Base-by-base conservation (phyloP, 148 eudicot species). In the Talinum fruticosum region DNA sequence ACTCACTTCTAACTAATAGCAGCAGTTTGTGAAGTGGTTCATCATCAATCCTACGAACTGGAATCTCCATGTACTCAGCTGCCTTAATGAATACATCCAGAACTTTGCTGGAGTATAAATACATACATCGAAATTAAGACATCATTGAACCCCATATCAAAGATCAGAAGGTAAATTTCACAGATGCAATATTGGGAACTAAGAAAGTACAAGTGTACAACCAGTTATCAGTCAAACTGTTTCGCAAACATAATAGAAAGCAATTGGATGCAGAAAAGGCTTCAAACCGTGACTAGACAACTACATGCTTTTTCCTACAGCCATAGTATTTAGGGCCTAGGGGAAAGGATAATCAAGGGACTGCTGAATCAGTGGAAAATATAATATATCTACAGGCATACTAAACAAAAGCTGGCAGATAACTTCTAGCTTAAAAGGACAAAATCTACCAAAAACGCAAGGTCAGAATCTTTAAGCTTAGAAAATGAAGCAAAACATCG, bases 51-150 rank as follows among this genome's bases (percentile, higher is more conserved):
- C 99, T 82, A 65, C 93, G 90, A 81, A 96, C 94, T 64, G 99
- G 99, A 81, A 90, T 91, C 80, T 93, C 97, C 90, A 88, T 81
- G 82, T 84, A 96, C 76, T 96, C 99, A 72, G 96, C 94, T 59
- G 99, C 99, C 82, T 89, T 92, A 69, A 87, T 87, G 79, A 96
- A 93, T 66, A 91, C 91, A 80, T 96, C 99, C 97, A 96, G 85
- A 36, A 96, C 94, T 88, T 96, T 93, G 85, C 99, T 96, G 80
- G 90, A 54, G 61, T 74, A 24, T n/a, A 59, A 59, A 6, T 8
- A 75, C 14, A 30, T 28, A 2, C 0, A 21, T 64, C 28, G 13
- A 47, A 44, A 13, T 23, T 5, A 73, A 74, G 38, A 54, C 33
- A 53, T 23, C 32, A 62, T 62, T 62, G 64, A 57, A 57, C 29